Conservation (phyloP, 139 green algal species). For the Raphidocelis subcapitata region DNA sequence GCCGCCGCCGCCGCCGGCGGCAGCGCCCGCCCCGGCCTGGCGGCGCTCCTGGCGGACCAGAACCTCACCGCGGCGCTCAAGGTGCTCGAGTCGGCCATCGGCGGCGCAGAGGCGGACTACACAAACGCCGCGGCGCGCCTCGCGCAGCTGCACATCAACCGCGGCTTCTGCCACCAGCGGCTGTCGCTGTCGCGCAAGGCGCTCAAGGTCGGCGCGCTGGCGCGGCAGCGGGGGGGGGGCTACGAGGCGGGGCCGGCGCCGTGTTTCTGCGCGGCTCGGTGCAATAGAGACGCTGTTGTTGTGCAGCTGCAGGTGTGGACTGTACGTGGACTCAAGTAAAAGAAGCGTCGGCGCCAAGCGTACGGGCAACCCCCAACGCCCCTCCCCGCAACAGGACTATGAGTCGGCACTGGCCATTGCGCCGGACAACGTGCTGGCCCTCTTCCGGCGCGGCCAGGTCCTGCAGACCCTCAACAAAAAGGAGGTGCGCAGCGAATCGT, state of each 20-base stretch:
- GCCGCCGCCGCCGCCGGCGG: background rate
- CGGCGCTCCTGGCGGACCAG: background rate
- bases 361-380: background rate
- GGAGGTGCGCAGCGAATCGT: constrained; percentile 34
- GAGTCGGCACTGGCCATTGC: constrained; percentile 43
- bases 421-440: constrained; percentile 28
- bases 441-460: constrained; percentile 63
- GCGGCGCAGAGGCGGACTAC: constrained; percentile 6
- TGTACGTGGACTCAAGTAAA: no score
- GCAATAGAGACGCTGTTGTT: background rate
- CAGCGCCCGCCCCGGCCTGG: background rate
- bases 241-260: background rate
- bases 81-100: constrained; percentile 29
- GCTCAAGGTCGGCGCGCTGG: constrained; percentile 59
- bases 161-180: constrained; percentile 59
- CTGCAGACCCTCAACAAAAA: constrained; percentile 56
- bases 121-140: background rate
- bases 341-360: no score
- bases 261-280: no score
- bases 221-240: background rate
- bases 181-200: constrained; percentile 72
- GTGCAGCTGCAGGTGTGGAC: no score
- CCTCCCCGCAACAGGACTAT: constrained; percentile 55
- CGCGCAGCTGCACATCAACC: constrained; percentile 56
- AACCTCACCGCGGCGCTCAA: constrained; percentile 19